Evolutionary conservation across 257 asterid genomes (phyloP).

Genomic region (Lavandula angustifolia): DNA sequence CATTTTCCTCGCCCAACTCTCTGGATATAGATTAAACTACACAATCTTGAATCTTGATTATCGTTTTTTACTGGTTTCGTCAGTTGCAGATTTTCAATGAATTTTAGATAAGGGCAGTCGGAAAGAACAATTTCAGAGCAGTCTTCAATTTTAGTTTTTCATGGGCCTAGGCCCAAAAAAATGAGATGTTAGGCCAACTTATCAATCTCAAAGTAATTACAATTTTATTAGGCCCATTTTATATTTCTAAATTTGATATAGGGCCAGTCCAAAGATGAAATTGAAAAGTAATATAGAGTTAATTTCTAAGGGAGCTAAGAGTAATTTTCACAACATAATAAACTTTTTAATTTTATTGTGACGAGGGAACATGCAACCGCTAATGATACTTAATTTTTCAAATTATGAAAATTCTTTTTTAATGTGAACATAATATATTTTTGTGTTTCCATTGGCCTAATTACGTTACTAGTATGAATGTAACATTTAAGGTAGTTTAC

Average conservation of each 20-base stretch:
- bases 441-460: neutral
- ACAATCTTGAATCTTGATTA: neutral
- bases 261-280: too few relatives aligned
- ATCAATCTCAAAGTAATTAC: neutral
- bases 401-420: neutral
- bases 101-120: conserved; percentile 25
- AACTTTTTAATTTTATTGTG: too few relatives aligned
- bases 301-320: too few relatives aligned
- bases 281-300: too few relatives aligned
- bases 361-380: too few relatives aligned
- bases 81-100: too few relatives aligned
- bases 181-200: neutral
- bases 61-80: neutral
- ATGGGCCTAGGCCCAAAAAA: neutral
- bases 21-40: neutral
- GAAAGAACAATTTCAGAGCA: neutral
- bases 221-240: neutral
- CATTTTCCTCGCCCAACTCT: conserved; percentile 41
- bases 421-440: neutral
- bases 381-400: too few relatives aligned
- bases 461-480: too few relatives aligned
- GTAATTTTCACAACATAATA: too few relatives aligned
- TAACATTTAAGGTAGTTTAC: too few relatives aligned
- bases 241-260: neutral
- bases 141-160: neutral